Percentiles rank a stretch among this genome's conserved stretches.
Evolutionary conservation across 371 early-diverging fungal species (phyloP).

Genomic region (Blakeslea trispora): DNA sequence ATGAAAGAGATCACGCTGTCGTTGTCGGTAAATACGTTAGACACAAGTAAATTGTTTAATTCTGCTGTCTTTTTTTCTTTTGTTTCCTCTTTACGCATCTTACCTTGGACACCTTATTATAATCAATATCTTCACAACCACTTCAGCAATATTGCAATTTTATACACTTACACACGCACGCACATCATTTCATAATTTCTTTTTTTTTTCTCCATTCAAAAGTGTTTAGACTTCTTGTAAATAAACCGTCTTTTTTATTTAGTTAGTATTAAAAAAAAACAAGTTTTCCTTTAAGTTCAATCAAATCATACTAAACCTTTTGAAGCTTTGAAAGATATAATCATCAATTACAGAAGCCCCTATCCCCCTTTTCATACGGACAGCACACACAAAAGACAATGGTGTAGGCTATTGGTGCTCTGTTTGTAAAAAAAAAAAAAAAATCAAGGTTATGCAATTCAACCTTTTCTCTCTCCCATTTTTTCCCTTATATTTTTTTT

Average conservation of each 20-base stretch:
- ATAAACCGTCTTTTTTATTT: not conserved
- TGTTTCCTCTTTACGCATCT: not conserved
- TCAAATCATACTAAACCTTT: too few species aligned
- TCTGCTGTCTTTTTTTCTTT: not conserved
- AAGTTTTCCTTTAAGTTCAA: too few species aligned
- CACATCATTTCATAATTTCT: constrained; percentile 5
- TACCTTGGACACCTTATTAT: not conserved
- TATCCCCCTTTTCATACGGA: too few species aligned
- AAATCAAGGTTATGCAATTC: not conserved
- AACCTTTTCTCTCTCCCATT: not conserved
- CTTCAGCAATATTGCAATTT: not conserved
- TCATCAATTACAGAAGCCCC: too few species aligned
- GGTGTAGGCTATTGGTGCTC: not conserved
- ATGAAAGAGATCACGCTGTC: constrained; percentile 99
- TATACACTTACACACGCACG: not conserved
- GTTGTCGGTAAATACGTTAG: constrained; percentile 94
- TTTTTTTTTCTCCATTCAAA: not conserved
- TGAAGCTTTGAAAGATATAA: too few species aligned
- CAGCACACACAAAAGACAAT: too few species aligned
- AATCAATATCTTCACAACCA: not conserved
- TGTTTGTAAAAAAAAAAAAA: not conserved
- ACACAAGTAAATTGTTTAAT: constrained; percentile 47
- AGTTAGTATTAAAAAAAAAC: too few species aligned
- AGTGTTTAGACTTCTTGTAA: constrained; percentile 11
- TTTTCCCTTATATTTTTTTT: constrained; percentile 10